A percentile compares a stretch with the other conserved stretches of the same genome.
Evolutionary conservation across 805 yeast species (phyloP).

Genomic region (Diddensiella transvaalensis): DNA sequence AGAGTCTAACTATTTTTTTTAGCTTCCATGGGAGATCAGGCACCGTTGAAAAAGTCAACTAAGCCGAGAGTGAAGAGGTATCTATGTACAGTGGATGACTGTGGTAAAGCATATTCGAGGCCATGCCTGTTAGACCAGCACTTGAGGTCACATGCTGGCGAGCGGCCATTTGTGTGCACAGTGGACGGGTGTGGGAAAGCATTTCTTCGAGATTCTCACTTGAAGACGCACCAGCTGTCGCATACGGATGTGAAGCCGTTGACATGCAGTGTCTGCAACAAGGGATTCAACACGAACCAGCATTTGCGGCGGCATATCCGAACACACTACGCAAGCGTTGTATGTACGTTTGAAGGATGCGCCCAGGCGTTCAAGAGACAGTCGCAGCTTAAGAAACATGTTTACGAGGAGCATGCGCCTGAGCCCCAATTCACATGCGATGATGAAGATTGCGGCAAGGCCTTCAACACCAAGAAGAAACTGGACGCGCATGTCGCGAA

Average conservation of each 20-base stretch:
- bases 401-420: conserved; percentile 55
- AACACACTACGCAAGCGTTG: conserved; percentile 68
- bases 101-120: conserved; percentile 71
- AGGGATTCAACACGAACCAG: conserved; percentile 77
- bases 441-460: conserved; percentile 61
- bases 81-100: conserved; percentile 59
- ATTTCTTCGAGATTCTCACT: conserved; percentile 75
- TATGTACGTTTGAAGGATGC: conserved; percentile 63
- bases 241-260: conserved; percentile 68
- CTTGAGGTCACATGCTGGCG: conserved; percentile 68
- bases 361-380: conserved; percentile 65
- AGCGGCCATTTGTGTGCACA: conserved; percentile 68
- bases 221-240: conserved; percentile 66
- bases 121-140: conserved; percentile 87
- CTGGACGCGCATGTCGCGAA: conserved; percentile 63
- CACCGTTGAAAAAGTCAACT: conserved; percentile 13
- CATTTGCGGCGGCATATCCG: conserved; percentile 79
- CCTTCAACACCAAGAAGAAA: conserved; percentile 60
- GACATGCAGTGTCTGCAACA: conserved; percentile 69
- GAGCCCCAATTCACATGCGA: conserved; percentile 41
- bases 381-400: conserved; percentile 71
- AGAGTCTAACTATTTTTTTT: background rate
- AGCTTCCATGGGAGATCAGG: conserved; percentile 12
- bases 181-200: conserved; percentile 52
- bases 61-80: conserved; percentile 55